Conservation (phyloP, 2,329 filamentous ascomycete genomes). For the Xylaria digitata region DNA sequence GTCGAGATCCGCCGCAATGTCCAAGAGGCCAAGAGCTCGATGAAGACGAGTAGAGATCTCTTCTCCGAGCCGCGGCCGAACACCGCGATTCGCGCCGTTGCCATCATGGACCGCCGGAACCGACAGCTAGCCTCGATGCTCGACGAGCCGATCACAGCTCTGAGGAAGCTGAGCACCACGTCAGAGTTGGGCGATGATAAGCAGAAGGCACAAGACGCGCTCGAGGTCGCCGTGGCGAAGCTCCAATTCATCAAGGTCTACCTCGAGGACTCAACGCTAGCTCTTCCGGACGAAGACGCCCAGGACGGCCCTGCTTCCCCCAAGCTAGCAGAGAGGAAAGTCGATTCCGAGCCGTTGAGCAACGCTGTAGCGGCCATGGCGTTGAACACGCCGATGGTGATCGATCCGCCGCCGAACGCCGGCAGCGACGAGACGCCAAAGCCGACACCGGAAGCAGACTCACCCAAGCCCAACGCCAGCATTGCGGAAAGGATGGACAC, state of each 20-base stretch:
- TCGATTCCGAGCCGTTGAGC: constrained; percentile 42
- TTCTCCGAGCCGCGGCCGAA: constrained; percentile 50
- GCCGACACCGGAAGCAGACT: not conserved
- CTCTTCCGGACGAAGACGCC: constrained; percentile 55
- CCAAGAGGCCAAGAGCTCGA: constrained; percentile 65
- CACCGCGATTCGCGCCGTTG: constrained; percentile 54
- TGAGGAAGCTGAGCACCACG: constrained; percentile 69
- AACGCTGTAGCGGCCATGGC: constrained; percentile 47
- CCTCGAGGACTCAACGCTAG: constrained; percentile 67
- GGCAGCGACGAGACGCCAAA: constrained; percentile 27
- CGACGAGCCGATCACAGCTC: constrained; percentile 70
- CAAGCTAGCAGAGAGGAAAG: constrained; percentile 21
- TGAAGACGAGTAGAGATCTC: constrained; percentile 53
- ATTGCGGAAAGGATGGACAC: constrained; percentile 35
- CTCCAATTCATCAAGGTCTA: constrained; percentile 73
- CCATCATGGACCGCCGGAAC: constrained; percentile 72
- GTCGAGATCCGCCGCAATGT: constrained; percentile 83
- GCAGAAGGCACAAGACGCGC: constrained; percentile 61
- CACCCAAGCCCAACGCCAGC: not conserved
- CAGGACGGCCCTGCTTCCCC: constrained; percentile 40
- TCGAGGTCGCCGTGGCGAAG: constrained; percentile 71
- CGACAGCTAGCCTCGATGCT: constrained; percentile 74
- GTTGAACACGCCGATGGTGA: constrained; percentile 40
- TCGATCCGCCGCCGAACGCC: constrained; percentile 35
- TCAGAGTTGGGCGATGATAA: constrained; percentile 57